phyloP scores from a whole-genome alignment of 257 asterid genomes.

The Schizonepeta tenuifolia region DNA sequence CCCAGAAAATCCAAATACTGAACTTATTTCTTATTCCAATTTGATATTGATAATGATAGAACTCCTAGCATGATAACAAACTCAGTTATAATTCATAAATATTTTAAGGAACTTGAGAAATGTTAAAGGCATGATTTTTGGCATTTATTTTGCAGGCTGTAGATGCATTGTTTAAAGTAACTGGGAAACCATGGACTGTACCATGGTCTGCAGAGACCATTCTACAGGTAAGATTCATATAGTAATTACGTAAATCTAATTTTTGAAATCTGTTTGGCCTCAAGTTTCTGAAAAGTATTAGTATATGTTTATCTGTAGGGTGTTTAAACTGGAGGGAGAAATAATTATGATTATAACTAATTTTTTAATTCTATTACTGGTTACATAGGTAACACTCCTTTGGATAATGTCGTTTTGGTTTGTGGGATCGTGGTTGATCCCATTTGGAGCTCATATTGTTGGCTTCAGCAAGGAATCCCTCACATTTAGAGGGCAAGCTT shows the following conservation, averaged over 20 bases:
- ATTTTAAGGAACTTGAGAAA: constrained; percentile 2
- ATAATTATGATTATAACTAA: background rate
- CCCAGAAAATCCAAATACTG: background rate
- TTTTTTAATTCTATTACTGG: constrained; percentile 11
- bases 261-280: background rate
- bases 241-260: background rate
- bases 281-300: background rate
- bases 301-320: background rate
- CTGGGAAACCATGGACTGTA: constrained; percentile 87
- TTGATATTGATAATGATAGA: background rate
- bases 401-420: constrained; percentile 98
- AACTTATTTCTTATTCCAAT: background rate
- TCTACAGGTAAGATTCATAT: constrained; percentile 56
- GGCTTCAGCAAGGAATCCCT: constrained; percentile 87
- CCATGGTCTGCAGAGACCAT: constrained; percentile 98
- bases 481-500: constrained; percentile 86
- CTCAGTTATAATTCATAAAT: background rate
- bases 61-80: background rate
- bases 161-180: constrained; percentile 47
- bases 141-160: constrained; percentile 48
- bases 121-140: constrained; percentile 4
- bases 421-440: constrained; percentile 97
- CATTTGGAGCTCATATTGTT: constrained; percentile 79
- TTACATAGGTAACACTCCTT: constrained; percentile 79
- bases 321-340: background rate